Evolutionary conservation across 2,329 filamentous ascomycete genomes (phyloP).

Genomic region (Penicillium olsonii): DNA sequence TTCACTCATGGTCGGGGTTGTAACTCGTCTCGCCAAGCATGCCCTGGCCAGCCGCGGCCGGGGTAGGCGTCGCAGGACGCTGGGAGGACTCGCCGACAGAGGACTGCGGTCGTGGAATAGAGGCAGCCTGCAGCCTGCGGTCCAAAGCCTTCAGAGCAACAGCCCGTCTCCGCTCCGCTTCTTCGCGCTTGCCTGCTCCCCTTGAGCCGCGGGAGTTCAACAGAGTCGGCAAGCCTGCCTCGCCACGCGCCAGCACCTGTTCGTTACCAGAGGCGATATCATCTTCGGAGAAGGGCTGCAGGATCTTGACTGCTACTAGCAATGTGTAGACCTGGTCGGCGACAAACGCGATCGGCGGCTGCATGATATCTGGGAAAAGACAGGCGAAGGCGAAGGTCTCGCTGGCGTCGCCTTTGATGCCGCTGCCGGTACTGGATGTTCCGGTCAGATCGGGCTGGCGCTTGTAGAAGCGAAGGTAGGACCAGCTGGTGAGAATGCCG

Average conservation of each 20-base stretch:
- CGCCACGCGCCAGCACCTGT: constrained; percentile 66
- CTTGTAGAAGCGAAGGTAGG: constrained; percentile 95
- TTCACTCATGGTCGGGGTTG: constrained; percentile 59
- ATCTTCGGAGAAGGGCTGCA: constrained; percentile 80
- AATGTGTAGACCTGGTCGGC: constrained; percentile 72
- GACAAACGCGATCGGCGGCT: constrained; percentile 74
- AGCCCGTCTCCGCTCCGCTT: constrained; percentile 86
- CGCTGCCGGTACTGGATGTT: constrained; percentile 54
- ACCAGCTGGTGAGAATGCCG: constrained; percentile 87
- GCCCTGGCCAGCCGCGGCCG: constrained; percentile 54
- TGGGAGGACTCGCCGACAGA: constrained; percentile 34
- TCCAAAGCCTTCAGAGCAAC: constrained; percentile 89
- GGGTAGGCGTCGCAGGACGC: constrained; percentile 53
- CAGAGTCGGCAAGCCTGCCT: constrained; percentile 61
- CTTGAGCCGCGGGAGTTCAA: constrained; percentile 51
- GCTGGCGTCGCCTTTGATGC: constrained; percentile 83
- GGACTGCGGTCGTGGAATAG: constrained; percentile 53
- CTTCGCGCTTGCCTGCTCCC: constrained; percentile 73
- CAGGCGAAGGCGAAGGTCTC: constrained; percentile 96
- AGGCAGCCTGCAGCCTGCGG: constrained; percentile 85
- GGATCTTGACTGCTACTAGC: constrained; percentile 74
- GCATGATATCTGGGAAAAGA: constrained; percentile 85
- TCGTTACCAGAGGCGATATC: constrained; percentile 74
- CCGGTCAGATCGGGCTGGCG: constrained; percentile 56
- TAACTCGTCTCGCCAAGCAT: constrained; percentile 72